phyloP scores from a whole-genome alignment of 805 yeast species.

The Nakazawaea molendinolei region DNA sequence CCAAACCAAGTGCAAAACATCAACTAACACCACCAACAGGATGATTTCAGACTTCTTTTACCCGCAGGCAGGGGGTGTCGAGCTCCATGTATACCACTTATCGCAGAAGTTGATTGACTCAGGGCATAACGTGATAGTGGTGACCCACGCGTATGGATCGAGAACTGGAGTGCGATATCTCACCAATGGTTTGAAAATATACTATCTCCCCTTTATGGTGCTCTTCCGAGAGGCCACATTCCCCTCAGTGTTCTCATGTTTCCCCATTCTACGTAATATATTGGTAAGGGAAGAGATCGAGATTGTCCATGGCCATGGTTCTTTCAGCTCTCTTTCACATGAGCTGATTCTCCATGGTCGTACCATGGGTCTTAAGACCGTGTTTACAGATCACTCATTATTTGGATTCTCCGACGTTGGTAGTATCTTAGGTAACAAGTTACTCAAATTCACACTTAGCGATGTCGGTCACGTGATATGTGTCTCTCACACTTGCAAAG shows the following conservation, averaged over 20 bases:
- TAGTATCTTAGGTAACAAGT: constrained; percentile 79
- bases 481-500: constrained; percentile 94
- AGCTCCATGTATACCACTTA: constrained; percentile 86
- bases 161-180: constrained; percentile 77
- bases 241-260: constrained; percentile 84
- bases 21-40: constrained; percentile 7
- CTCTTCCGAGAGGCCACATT: constrained; percentile 79
- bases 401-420: constrained; percentile 89
- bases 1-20: too few species aligned
- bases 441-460: constrained; percentile 73
- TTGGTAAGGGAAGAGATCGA: constrained; percentile 80
- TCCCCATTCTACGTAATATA: constrained; percentile 81
- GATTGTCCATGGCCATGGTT: constrained; percentile 93
- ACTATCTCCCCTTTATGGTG: constrained; percentile 78
- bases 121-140: constrained; percentile 81
- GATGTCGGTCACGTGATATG: constrained; percentile 93
- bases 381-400: constrained; percentile 91
- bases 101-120: constrained; percentile 72
- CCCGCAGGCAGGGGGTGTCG: constrained; percentile 99
- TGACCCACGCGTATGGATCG: constrained; percentile 84
- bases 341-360: constrained; percentile 90
- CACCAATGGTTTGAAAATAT: constrained; percentile 88
- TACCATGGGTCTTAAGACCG: constrained; percentile 87
- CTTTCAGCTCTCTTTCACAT: constrained; percentile 77
- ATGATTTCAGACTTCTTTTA: constrained; percentile 97